Evolutionary conservation across 352 stramenopile species (phyloP), one percentile per base, ranked within the genome.

Genomic region (Phytopythium boreale): DNA sequence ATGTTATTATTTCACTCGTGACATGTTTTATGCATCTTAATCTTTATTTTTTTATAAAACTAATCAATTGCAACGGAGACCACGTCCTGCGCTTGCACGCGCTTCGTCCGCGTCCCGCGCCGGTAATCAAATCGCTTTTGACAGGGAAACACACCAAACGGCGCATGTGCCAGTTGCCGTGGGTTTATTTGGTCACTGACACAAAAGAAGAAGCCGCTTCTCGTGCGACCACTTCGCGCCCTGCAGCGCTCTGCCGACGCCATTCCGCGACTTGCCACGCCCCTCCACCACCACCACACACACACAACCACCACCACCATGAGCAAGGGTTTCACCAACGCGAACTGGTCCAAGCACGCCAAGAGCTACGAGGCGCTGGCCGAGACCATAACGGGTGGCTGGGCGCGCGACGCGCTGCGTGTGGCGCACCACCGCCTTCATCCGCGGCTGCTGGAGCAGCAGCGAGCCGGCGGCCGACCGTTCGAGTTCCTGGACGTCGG

Each of bases 401-500:
- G 68, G 68, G 68, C 64, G 0, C 44, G 47, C 19, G 71, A 78
- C 62, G 61, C 71, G n/a, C 56, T 78, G 5, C 68, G 71, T 44
- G 52, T 73, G 20, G 68, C 71, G 19, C 71, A 78, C 43, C 68
- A 39, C 31, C 51, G 51, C 17, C 17, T 58, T 4, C 27, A 14
- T 6, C 51, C 29, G n/a, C 50, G 19, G 17, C 20, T 60, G 15
- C 36, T 60, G 2, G 15, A 9, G 11, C 20, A n/a, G 19, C 11
- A 47, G 11, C 1, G 11, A 5, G 20, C 14, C 17, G 9, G 20
- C n/a, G 46, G 24, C 27, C 2, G 27, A 5, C 26, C 51, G 2
- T 47, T 60, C 53, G 36, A 75, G 62, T 76, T 80, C 31, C 22
- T 80, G 14, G 73, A 80, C 60, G 64, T 80, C 22, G 73, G 70